These are phyloP conservation scores for Trichomonascus vanleenenianus DNA, from an alignment of 805 yeast species.

Conservation along the genomic window DNA sequence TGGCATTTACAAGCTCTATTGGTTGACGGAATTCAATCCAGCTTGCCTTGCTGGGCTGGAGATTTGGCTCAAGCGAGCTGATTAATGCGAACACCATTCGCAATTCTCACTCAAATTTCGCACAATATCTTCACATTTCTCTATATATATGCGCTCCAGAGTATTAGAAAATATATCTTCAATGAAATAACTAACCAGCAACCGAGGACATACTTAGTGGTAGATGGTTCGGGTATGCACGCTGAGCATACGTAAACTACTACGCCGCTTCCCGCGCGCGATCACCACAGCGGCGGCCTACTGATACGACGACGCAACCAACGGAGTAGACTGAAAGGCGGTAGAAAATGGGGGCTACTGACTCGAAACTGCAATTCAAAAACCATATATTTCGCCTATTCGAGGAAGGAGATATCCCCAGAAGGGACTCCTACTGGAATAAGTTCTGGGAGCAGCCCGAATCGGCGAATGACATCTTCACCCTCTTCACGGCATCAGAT, in stretches of 20 bases:
- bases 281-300: too few species aligned
- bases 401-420: slow-evolving; percentile 25
- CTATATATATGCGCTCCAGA: too few species aligned
- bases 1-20: background rate
- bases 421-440: slow-evolving; percentile 37
- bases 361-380: slow-evolving; percentile 54
- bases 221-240: background rate
- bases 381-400: slow-evolving; percentile 50
- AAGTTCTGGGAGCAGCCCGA: slow-evolving; percentile 44
- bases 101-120: too few species aligned
- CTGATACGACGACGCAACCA: too few species aligned
- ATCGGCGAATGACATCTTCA: slow-evolving; percentile 49
- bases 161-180: too few species aligned
- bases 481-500: slow-evolving; percentile 49
- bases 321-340: background rate
- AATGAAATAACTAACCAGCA: too few species aligned
- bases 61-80: background rate
- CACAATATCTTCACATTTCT: too few species aligned
- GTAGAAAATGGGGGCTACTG: slow-evolving; percentile 61
- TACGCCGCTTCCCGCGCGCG: too few species aligned
- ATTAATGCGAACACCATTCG: too few species aligned
- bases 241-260: too few species aligned
- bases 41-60: background rate
- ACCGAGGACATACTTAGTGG: too few species aligned
- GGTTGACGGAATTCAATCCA: background rate